phyloP scores from a whole-genome alignment of 2,329 filamentous ascomycete species.

The Penicillium sp. region DNA sequence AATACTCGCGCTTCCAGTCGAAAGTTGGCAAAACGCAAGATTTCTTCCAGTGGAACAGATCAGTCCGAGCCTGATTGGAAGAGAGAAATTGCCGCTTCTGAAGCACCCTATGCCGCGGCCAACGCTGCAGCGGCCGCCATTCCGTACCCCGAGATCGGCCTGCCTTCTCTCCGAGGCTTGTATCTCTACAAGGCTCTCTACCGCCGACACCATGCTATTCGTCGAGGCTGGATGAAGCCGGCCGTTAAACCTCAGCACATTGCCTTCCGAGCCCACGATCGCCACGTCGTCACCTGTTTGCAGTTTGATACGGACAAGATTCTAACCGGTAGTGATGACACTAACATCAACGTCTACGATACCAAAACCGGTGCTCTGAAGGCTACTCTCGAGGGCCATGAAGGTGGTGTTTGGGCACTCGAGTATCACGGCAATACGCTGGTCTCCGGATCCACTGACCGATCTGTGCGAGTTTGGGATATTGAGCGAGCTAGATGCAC shows the following conservation, averaged over 20 bases:
- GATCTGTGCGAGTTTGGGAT: conserved; percentile 99
- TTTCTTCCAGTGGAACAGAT: conserved; percentile 49
- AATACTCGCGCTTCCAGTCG: conserved; percentile 48
- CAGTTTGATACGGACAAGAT: conserved; percentile 99
- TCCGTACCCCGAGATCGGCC: conserved; percentile 77
- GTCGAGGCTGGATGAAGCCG: conserved; percentile 84
- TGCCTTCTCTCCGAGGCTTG: conserved; percentile 77
- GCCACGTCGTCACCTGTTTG: conserved; percentile 95
- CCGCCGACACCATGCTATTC: conserved; percentile 87
- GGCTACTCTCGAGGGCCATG: conserved; percentile 85
- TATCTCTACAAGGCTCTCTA: conserved; percentile 98
- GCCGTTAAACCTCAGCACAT: conserved; percentile 87
- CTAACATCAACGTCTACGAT: conserved; percentile 96
- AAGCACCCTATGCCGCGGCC: conserved; percentile 83
- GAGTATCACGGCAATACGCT: conserved; percentile 95
- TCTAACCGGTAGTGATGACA: conserved; percentile 95
- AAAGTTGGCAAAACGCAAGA: conserved; percentile 63
- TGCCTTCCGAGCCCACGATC: conserved; percentile 93
- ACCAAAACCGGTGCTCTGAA: conserved; percentile 89
- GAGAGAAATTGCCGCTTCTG: conserved; percentile 58
- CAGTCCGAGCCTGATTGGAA: conserved; percentile 50
- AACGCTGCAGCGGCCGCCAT: conserved; percentile 82
- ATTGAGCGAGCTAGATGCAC: conserved; percentile 91
- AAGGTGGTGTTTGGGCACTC: conserved; percentile 95
- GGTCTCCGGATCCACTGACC: conserved; percentile 93